Percentiles rank a stretch among this genome's conserved stretches.
Conservation (phyloP, 495 filamentous ascomycete genomes). For the Amphirosellinia nigrospora region DNA sequence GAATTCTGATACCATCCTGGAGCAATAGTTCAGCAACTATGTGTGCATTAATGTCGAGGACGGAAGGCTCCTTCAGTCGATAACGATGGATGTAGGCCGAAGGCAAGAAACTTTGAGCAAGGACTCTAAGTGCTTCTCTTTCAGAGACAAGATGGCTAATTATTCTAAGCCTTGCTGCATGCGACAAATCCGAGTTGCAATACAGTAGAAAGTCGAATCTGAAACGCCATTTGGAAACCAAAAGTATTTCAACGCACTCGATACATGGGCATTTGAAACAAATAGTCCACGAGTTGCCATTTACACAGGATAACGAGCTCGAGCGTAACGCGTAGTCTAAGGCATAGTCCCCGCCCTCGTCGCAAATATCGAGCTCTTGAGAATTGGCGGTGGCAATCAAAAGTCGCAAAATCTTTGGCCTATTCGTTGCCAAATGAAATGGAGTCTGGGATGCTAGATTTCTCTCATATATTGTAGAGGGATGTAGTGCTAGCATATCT, state of each 20-base stretch:
- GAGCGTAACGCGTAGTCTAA: background rate
- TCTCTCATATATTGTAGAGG: background rate
- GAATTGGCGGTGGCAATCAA: background rate
- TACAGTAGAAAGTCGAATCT: constrained; percentile 4
- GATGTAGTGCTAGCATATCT: background rate
- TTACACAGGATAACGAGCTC: background rate
- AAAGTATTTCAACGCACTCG: constrained; percentile 9
- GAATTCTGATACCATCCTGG: background rate
- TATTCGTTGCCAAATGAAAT: constrained; percentile 6
- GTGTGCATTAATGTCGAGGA: background rate
- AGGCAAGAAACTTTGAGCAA: background rate
- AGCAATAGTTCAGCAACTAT: constrained; percentile 6
- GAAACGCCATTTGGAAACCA: constrained; percentile 1
- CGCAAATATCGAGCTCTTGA: background rate
- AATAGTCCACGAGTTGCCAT: background rate
- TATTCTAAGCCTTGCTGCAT: constrained; percentile 5
- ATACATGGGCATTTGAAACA: background rate
- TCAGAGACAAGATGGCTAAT: background rate
- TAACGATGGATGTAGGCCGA: background rate
- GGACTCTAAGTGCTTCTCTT: constrained; percentile 1
- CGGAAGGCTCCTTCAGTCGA: background rate
- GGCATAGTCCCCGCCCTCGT: background rate
- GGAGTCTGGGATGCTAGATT: background rate
- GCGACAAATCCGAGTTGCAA: background rate
- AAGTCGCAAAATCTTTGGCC: constrained; percentile 5